A percentile compares a stretch with the other conserved stretches of the same genome.
Evolutionary conservation across 495 filamentous ascomycete species (phyloP).

Genomic region (Chaetomium fimeti): DNA sequence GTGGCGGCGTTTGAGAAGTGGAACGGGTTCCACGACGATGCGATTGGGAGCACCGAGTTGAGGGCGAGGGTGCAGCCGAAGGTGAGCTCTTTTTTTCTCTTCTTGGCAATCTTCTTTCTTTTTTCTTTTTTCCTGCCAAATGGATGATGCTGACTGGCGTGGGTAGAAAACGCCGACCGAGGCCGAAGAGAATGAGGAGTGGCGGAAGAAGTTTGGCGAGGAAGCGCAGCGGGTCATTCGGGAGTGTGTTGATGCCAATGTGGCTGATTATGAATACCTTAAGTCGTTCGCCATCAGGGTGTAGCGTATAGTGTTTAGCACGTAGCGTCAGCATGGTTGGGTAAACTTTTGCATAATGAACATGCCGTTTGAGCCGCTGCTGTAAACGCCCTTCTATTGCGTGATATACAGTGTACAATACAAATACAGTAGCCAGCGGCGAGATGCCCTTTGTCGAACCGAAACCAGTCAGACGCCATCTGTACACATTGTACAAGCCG

Average conservation of each 20-base stretch:
- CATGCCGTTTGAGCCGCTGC: background rate
- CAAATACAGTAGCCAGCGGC: constrained; percentile 11
- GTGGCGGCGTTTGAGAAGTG: constrained; percentile 84
- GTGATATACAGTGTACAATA: constrained; percentile 19
- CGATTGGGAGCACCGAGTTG: constrained; percentile 72
- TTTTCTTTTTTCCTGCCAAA: background rate
- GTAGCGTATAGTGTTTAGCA: too few relatives aligned
- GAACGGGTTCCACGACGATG: constrained; percentile 95
- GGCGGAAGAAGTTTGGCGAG: constrained; percentile 78
- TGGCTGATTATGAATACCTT: constrained; percentile 86
- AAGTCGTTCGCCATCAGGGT: constrained; percentile 75
- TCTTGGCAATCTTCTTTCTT: background rate
- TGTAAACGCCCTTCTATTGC: background rate
- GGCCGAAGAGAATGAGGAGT: constrained; percentile 73
- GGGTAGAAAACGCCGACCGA: constrained; percentile 39
- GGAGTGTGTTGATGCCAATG: constrained; percentile 72
- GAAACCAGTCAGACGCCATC: background rate
- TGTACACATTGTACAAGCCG: constrained; percentile 1
- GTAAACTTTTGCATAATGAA: background rate
- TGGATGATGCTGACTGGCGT: background rate
- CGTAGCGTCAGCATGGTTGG: background rate
- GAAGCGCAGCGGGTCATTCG: constrained; percentile 73
- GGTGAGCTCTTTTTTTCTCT: constrained; percentile 55
- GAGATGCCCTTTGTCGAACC: background rate
- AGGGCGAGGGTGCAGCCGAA: constrained; percentile 59